These are phyloP conservation scores for Colletotrichum gloeosporioides DNA, from an alignment of 2,329 filamentous ascomycete genomes.

Conservation along the genomic window DNA sequence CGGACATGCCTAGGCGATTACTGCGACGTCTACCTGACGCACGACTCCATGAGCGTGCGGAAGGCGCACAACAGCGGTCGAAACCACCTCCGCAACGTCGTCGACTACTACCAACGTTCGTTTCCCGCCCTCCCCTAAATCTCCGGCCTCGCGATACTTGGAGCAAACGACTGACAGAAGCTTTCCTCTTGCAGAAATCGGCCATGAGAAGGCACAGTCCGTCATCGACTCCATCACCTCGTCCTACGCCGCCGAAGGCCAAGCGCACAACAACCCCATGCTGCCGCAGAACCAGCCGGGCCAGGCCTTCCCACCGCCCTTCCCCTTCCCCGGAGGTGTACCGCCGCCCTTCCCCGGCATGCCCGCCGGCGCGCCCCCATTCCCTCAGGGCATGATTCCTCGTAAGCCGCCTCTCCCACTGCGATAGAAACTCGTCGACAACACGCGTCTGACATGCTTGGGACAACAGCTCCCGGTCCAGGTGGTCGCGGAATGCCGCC, in stretches of 20 bases:
- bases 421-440: neutral
- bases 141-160: neutral
- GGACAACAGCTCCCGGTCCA: slow-evolving; percentile 49
- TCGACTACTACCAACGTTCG: slow-evolving; percentile 96
- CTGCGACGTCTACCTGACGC: slow-evolving; percentile 99
- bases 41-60: slow-evolving; percentile 99
- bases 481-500: slow-evolving; percentile 56
- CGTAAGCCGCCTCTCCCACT: slow-evolving; percentile 48
- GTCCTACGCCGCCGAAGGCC: slow-evolving; percentile 93
- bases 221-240: slow-evolving; percentile 98
- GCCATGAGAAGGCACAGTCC: slow-evolving; percentile 96
- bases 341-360: slow-evolving; percentile 66
- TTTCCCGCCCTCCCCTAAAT: slow-evolving; percentile 8
- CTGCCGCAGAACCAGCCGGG: slow-evolving; percentile 72
- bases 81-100: slow-evolving; percentile 96
- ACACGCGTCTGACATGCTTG: neutral
- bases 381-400: slow-evolving; percentile 48
- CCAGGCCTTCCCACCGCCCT: slow-evolving; percentile 56
- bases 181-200: slow-evolving; percentile 73
- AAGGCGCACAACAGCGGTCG: slow-evolving; percentile 97
- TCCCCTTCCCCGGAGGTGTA: slow-evolving; percentile 66
- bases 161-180: neutral
- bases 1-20: slow-evolving; percentile 74
- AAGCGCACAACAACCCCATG: slow-evolving; percentile 85
- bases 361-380: slow-evolving; percentile 44